Percentiles rank a stretch among this genome's conserved stretches.
These are phyloP conservation scores for Infundibulicybe gibba DNA, from an alignment of 768 basidiomycete species.

Conservation along the genomic window DNA sequence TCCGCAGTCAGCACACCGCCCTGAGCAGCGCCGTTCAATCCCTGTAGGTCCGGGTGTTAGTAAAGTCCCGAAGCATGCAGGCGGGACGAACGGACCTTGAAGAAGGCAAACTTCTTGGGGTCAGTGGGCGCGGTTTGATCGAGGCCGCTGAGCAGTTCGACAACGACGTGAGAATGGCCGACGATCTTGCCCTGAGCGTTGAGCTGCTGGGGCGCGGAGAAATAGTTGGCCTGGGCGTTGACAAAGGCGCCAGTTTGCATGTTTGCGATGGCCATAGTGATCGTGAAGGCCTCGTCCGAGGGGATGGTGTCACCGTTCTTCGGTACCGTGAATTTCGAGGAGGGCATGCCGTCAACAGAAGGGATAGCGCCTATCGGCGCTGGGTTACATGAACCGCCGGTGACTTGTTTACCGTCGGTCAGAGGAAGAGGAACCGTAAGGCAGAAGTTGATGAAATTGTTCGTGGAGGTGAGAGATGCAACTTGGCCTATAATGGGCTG, in stretches of 20 bases:
- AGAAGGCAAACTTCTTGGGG: constrained; percentile 49
- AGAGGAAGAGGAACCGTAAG: constrained; percentile 25
- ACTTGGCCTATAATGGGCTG: constrained; percentile 6
- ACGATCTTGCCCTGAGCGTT: constrained; percentile 41
- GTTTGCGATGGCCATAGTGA: constrained; percentile 37
- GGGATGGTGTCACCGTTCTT: constrained; percentile 36
- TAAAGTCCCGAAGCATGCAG: not conserved
- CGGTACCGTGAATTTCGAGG: constrained; percentile 39
- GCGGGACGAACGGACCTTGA: constrained; percentile 32
- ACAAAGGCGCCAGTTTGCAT: constrained; percentile 46
- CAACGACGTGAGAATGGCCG: constrained; percentile 52
- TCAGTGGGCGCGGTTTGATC: constrained; percentile 38
- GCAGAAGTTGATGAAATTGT: too few relatives aligned
- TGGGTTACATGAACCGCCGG: constrained; percentile 51
- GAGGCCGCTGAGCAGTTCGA: constrained; percentile 40
- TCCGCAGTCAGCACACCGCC: constrained; percentile 46
- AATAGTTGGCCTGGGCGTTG: constrained; percentile 44
- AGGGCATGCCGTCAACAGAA: constrained; percentile 37
- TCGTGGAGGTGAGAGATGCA: too few relatives aligned
- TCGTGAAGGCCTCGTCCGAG: constrained; percentile 41
- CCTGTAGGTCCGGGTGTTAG: constrained; percentile 39
- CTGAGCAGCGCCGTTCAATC: constrained; percentile 39
- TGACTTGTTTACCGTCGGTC: constrained; percentile 49
- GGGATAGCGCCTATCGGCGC: constrained; percentile 51
- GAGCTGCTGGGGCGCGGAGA: constrained; percentile 49